These are phyloP conservation scores for Suillus subaureus DNA, from an alignment of 768 basidiomycete genomes.

Conservation along the genomic window DNA sequence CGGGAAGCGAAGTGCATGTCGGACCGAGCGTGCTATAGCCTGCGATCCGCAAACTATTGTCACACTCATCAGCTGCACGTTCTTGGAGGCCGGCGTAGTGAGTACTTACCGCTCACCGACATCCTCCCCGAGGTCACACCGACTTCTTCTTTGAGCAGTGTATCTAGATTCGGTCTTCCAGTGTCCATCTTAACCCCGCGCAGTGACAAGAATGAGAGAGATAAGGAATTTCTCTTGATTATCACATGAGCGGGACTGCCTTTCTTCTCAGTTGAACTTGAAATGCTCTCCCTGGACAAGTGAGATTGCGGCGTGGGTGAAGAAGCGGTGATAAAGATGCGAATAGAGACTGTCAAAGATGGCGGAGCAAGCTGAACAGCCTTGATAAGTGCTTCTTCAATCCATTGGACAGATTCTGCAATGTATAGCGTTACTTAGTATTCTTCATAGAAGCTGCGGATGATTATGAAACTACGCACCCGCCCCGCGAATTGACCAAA, in stretches of 20 bases:
- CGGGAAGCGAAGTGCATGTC: slow-evolving; percentile 40
- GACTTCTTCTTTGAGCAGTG: slow-evolving; percentile 41
- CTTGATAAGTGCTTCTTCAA: slow-evolving; percentile 39
- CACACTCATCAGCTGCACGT: background rate
- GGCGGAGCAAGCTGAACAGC: slow-evolving; percentile 33
- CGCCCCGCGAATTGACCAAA: slow-evolving; percentile 53
- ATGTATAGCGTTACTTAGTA: background rate
- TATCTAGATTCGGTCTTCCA: slow-evolving; percentile 47
- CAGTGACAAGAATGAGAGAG: slow-evolving; percentile 19
- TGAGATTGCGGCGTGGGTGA: slow-evolving; percentile 1
- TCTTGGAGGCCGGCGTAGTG: slow-evolving; percentile 13
- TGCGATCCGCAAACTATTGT: slow-evolving; percentile 52
- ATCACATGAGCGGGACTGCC: slow-evolving; percentile 6
- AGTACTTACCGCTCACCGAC: slow-evolving; percentile 51
- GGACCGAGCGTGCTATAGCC: slow-evolving; percentile 40
- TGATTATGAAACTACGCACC: slow-evolving; percentile 32
- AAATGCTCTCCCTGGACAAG: slow-evolving; percentile 15
- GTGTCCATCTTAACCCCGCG: slow-evolving; percentile 29
- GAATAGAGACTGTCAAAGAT: slow-evolving; percentile 38
- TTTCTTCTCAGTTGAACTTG: slow-evolving; percentile 16
- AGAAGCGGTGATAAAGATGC: slow-evolving; percentile 43
- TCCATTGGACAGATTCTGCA: slow-evolving; percentile 47
- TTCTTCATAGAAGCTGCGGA: background rate
- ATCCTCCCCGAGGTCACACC: slow-evolving; percentile 37
- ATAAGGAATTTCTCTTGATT: background rate